Percentiles rank a stretch among this genome's conserved stretches.
phyloP scores from a whole-genome alignment of 2,329 filamentous ascomycete species.

The Talaromyces rugulosus region DNA sequence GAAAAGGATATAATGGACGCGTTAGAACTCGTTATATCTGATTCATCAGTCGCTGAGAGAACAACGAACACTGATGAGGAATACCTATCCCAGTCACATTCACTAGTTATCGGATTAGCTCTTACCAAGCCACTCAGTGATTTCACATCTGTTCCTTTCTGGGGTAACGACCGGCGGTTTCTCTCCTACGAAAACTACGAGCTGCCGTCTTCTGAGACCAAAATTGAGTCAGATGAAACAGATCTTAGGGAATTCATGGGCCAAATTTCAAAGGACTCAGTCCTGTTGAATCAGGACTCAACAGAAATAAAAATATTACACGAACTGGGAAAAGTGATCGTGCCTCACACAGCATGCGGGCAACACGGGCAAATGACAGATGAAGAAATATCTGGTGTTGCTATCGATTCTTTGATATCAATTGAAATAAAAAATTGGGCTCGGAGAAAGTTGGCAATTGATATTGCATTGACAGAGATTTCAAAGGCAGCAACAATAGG shows the following conservation, averaged over 20 bases:
- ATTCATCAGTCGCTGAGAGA: background rate
- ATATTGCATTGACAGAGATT: conserved; percentile 55
- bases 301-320: background rate
- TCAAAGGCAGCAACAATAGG: conserved; percentile 17
- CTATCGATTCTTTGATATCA: conserved; percentile 25
- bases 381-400: conserved; percentile 20
- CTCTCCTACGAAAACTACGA: background rate
- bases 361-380: conserved; percentile 13
- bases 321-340: background rate
- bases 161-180: background rate
- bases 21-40: background rate
- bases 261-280: background rate
- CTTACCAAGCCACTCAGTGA: background rate
- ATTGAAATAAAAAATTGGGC: conserved; percentile 27
- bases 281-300: background rate
- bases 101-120: background rate
- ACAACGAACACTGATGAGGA: background rate
- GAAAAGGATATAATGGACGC: background rate
- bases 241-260: background rate
- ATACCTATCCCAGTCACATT: background rate
- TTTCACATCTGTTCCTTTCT: background rate
- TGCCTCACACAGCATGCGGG: background rate
- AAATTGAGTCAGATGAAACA: background rate
- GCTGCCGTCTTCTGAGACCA: background rate
- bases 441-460: conserved; percentile 19